Evolutionary conservation across 306 rosid species (phyloP), one percentile per base, ranked within the genome.

Genomic region (Begonia loranthoides): DNA sequence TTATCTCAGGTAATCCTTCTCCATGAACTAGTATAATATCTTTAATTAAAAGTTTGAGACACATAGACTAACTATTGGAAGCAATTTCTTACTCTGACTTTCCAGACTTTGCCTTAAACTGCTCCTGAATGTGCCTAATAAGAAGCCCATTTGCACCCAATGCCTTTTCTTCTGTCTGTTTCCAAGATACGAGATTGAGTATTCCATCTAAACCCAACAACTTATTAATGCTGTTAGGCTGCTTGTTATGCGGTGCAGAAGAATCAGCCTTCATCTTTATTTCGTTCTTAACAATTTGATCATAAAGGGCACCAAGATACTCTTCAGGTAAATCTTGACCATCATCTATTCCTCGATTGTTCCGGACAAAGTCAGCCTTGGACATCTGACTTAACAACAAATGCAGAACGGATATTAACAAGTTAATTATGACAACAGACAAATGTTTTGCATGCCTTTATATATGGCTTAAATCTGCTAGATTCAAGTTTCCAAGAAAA

Each of bases 291-390:
- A 86, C 88, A 74, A 92, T 86, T 56, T 86, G 85, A 65, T 86
- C 94, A 70, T 86, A 92, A 45, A 92, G 72, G 56, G 74, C 69
- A 51, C 92, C 94, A 24, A 92, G 99, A 75, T 80, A 92, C 72
- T 86, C 99, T 62, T 86, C 96, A 12, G 99, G 67, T 66, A 92
- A 63, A 77, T 92, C 99, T 71, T 92, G 86, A 50, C 99, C 99
- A 65, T 86, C 96, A 61, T 92, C 99, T 69, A 92, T 92, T 55
- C 96, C 96, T 63, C 96, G 88, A 63, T 92, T 92, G 69, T 92
- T 92, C 52, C 96, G 94, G 51, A 92, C 51, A 76, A 92, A 92
- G 77, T 92, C 99, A 63, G 94, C 84, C 76, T 83, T 83, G 36
- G 88, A 80, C 99, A 92, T 92, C 99, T 92, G 76, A 49, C 72